Conservation (phyloP, 2,329 filamentous ascomycete species). For the Stenocarpella maydis region DNA sequence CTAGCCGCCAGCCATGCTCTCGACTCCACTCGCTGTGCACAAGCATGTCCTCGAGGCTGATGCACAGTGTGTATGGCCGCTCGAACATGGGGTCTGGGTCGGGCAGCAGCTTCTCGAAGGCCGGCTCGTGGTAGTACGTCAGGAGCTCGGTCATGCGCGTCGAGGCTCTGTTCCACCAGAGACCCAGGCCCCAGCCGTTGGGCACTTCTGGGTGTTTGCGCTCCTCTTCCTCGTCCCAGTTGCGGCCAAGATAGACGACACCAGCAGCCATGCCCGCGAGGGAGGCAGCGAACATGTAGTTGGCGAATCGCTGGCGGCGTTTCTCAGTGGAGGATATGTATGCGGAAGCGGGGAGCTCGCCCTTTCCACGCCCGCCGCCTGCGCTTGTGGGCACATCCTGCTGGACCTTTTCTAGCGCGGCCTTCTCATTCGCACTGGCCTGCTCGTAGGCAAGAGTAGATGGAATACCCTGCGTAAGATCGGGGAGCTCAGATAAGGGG, state of each 20-base stretch:
- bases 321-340: constrained; percentile 93
- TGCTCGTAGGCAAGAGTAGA: constrained; percentile 87
- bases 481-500: constrained; percentile 77
- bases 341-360: constrained; percentile 76
- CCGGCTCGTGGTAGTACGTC: constrained; percentile 94
- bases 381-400: constrained; percentile 48
- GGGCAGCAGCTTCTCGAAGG: constrained; percentile 91
- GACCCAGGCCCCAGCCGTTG: constrained; percentile 77
- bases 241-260: constrained; percentile 80
- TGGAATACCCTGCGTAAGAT: constrained; percentile 93
- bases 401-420: constrained; percentile 48
- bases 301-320: constrained; percentile 78
- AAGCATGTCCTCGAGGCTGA: constrained; percentile 92
- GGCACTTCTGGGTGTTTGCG: constrained; percentile 74
- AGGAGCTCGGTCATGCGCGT: constrained; percentile 79
- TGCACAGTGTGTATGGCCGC: constrained; percentile 89
- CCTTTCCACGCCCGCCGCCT: constrained; percentile 63
- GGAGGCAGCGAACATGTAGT: constrained; percentile 74
- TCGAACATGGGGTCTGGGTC: constrained; percentile 81
- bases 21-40: constrained; percentile 95
- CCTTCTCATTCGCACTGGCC: constrained; percentile 51
- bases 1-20: constrained; percentile 93
- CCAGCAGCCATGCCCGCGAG: constrained; percentile 64
- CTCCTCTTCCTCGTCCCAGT: constrained; percentile 86
- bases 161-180: constrained; percentile 83